Evolutionary conservation across 2,329 filamentous ascomycete species (phyloP).

Genomic region (Nothophoma quercina): DNA sequence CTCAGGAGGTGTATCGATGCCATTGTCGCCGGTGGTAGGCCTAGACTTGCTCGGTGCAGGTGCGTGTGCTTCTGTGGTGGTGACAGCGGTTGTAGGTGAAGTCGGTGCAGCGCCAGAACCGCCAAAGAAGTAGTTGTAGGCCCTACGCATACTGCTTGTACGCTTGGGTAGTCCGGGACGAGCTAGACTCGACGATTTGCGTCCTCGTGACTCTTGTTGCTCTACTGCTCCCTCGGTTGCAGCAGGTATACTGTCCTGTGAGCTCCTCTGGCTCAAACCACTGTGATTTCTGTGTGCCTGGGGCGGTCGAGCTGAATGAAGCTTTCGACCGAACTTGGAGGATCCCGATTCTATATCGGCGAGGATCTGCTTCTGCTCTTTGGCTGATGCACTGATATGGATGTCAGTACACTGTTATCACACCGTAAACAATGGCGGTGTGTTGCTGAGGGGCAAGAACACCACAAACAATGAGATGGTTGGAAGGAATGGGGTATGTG

Average conservation of each 20-base stretch:
- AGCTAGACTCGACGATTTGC: slow-evolving; percentile 39
- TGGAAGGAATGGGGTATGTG: neutral
- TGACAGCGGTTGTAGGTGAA: slow-evolving; percentile 38
- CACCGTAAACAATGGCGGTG: slow-evolving; percentile 22
- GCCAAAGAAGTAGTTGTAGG: slow-evolving; percentile 52
- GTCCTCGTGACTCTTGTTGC: slow-evolving; percentile 42
- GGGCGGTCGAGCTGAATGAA: slow-evolving; percentile 32
- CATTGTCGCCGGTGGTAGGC: slow-evolving; percentile 30
- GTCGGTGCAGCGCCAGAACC: slow-evolving; percentile 34
- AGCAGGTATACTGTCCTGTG: slow-evolving; percentile 40
- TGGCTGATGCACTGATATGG: slow-evolving; percentile 38
- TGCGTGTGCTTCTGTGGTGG: slow-evolving; percentile 31
- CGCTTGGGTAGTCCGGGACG: slow-evolving; percentile 48
- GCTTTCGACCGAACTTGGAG: slow-evolving; percentile 46
- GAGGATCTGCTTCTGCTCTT: slow-evolving; percentile 51
- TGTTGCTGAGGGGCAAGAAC: slow-evolving; percentile 4
- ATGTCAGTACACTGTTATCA: slow-evolving; percentile 20
- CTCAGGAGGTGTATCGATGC: slow-evolving; percentile 45
- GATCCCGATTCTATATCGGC: slow-evolving; percentile 49
- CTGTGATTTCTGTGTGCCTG: slow-evolving; percentile 29
- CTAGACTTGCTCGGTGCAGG: slow-evolving; percentile 31
- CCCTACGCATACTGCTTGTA: slow-evolving; percentile 50
- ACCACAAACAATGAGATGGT: slow-evolving; percentile 1
- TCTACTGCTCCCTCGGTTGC: slow-evolving; percentile 35
- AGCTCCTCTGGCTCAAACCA: slow-evolving; percentile 32